Conservation (phyloP, 345 rosid genomes). For the Lagerstroemia speciosa region DNA sequence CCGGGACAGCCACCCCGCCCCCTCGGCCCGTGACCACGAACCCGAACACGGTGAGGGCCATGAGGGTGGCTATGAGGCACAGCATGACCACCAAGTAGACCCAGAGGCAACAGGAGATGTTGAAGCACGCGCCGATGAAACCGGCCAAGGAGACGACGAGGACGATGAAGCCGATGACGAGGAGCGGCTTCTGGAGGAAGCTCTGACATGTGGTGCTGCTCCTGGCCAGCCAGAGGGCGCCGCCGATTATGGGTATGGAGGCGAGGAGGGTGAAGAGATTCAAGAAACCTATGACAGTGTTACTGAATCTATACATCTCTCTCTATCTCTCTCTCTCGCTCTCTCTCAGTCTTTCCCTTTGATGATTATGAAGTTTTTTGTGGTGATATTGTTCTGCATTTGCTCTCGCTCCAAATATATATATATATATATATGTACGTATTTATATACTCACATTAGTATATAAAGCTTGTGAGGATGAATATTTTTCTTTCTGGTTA, state of each 20-base stretch:
- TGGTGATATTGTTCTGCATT: background rate
- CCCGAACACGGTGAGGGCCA: slow-evolving; percentile 67
- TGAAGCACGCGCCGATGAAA: slow-evolving; percentile 83
- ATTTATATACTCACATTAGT: background rate
- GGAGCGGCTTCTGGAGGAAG: slow-evolving; percentile 79
- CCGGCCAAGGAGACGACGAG: slow-evolving; percentile 71
- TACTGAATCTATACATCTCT: slow-evolving; percentile 35
- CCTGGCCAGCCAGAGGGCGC: slow-evolving; percentile 81
- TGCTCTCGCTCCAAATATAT: background rate
- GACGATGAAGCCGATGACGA: slow-evolving; percentile 63
- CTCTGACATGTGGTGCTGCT: slow-evolving; percentile 73
- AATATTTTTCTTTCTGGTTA: no score
- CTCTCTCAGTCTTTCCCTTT: background rate
- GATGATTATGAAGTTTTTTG: background rate
- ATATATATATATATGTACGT: background rate
- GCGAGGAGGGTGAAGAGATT: slow-evolving; percentile 75
- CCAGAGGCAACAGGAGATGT: slow-evolving; percentile 83
- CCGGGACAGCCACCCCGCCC: slow-evolving; percentile 61
- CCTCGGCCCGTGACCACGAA: slow-evolving; percentile 69
- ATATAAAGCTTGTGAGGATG: no score
- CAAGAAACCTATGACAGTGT: slow-evolving; percentile 66
- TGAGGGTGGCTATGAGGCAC: slow-evolving; percentile 48
- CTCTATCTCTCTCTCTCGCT: background rate
- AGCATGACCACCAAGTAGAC: slow-evolving; percentile 78
- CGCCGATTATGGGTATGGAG: slow-evolving; percentile 79